Evolutionary conservation across 2,329 filamentous ascomycete genomes (phyloP).

Genomic region (Alternaria novae-zelandiae): DNA sequence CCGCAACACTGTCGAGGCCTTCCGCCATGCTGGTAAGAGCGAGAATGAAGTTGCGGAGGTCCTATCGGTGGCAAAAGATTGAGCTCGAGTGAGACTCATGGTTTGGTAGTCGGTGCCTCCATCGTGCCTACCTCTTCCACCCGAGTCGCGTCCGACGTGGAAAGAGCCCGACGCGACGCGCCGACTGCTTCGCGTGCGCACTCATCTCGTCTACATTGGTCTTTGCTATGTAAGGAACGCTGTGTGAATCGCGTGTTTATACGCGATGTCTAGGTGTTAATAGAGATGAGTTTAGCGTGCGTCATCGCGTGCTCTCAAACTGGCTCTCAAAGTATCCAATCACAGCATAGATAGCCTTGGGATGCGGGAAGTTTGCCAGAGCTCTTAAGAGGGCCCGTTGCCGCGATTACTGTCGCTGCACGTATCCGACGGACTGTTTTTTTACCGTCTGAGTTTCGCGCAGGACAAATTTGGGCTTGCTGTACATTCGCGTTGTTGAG

Average conservation of each 20-base stretch:
- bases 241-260: not conserved
- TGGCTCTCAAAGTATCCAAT: constrained; percentile 35
- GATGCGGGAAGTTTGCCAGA: not conserved
- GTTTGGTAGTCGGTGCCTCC: constrained; percentile 6
- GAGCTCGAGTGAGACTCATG: constrained; percentile 1
- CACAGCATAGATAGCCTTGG: constrained; percentile 8
- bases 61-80: not conserved
- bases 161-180: constrained; percentile 19
- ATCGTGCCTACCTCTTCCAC: constrained; percentile 29
- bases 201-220: not conserved
- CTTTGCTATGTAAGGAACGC: not conserved
- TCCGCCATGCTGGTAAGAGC: constrained; percentile 18
- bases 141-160: not conserved
- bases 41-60: not conserved
- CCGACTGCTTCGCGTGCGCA: not conserved
- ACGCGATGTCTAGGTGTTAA: not conserved
- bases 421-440: not conserved
- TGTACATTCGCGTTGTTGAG: not conserved
- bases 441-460: not conserved
- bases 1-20: not conserved
- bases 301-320: constrained; percentile 13
- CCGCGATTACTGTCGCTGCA: not conserved
- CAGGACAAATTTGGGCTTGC: not conserved
- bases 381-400: not conserved
- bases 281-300: not conserved